Evolutionary conservation across 768 basidiomycete genomes (phyloP).

Genomic region (Melanogaster broomeanus): DNA sequence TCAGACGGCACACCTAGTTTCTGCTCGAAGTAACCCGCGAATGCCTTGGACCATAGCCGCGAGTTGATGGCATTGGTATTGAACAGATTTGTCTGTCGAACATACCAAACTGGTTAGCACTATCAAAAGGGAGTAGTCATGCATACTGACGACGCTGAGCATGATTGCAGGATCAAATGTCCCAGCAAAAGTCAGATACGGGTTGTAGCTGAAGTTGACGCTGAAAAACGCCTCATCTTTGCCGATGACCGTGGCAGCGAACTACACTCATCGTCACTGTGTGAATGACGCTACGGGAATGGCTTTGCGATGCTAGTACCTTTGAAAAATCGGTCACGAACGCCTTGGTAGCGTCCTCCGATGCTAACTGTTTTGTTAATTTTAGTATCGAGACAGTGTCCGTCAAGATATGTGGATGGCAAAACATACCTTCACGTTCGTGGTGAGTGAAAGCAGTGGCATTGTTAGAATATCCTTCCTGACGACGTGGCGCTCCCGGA

Average conservation of each 20-base stretch:
- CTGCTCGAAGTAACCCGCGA: conserved; percentile 55
- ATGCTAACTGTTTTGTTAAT: conserved; percentile 8
- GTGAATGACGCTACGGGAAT: not conserved
- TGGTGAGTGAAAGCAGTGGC: conserved; percentile 41
- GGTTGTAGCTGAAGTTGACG: conserved; percentile 57
- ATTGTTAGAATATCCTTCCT: too few species aligned
- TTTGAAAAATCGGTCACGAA: conserved; percentile 57
- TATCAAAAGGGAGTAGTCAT: not conserved
- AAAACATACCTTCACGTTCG: conserved; percentile 36
- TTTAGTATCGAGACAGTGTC: not conserved
- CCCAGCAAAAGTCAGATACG: conserved; percentile 60
- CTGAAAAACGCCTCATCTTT: conserved; percentile 60
- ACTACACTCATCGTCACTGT: conserved; percentile 32
- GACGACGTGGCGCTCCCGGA: too few species aligned
- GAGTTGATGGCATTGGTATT: conserved; percentile 50
- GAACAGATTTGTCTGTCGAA: conserved; percentile 54
- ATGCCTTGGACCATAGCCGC: conserved; percentile 52
- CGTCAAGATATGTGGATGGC: not conserved
- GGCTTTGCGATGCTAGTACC: conserved; percentile 31
- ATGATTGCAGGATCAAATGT: conserved; percentile 68
- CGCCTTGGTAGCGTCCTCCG: conserved; percentile 31
- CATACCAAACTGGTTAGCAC: not conserved
- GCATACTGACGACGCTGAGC: conserved; percentile 53
- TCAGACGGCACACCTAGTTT: conserved; percentile 51
- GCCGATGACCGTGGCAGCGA: conserved; percentile 50